Evolutionary conservation across 768 basidiomycete species (phyloP).

Genomic region (Kwoniella bestiolae): DNA sequence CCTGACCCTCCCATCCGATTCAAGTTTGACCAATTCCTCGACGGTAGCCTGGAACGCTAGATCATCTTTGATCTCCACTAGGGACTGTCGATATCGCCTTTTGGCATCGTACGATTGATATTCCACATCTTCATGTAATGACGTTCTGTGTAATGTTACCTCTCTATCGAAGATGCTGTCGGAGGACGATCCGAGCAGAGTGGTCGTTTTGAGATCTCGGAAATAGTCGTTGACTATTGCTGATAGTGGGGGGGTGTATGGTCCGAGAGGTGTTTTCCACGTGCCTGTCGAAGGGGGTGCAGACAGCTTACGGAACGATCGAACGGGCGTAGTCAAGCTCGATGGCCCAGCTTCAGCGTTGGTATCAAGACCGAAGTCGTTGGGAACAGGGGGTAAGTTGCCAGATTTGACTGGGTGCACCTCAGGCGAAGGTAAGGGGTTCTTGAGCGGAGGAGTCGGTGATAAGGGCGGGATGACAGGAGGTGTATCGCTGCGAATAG

Average conservation of each 20-base stretch:
- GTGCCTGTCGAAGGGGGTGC: not conserved
- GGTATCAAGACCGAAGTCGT: not conserved
- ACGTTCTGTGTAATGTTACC: slow-evolving; percentile 2
- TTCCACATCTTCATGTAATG: slow-evolving; percentile 9
- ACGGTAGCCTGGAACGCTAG: slow-evolving; percentile 38
- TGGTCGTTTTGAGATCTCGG: slow-evolving; percentile 3
- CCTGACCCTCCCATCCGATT: slow-evolving; percentile 9
- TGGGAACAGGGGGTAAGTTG: not conserved
- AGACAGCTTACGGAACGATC: slow-evolving; percentile 18
- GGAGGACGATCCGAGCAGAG: not conserved
- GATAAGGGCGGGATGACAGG: slow-evolving; percentile 9
- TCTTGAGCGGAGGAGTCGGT: not conserved
- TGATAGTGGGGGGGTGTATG: slow-evolving; percentile 14
- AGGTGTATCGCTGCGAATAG: slow-evolving; percentile 1
- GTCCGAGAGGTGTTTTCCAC: slow-evolving; percentile 16
- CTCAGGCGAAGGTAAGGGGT: not conserved
- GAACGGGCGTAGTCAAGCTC: not conserved
- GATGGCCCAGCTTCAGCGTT: too few relatives aligned
- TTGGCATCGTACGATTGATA: slow-evolving; percentile 18
- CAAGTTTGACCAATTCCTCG: slow-evolving; percentile 25
- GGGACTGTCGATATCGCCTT: slow-evolving; percentile 31
- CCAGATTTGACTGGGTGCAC: not conserved
- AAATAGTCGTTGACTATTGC: slow-evolving; percentile 16
- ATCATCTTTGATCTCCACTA: slow-evolving; percentile 48
- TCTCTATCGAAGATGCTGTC: slow-evolving; percentile 7